Base-by-base conservation (phyloP, 1,284 basidiomycete genomes). In the Ustilago curta region DNA sequence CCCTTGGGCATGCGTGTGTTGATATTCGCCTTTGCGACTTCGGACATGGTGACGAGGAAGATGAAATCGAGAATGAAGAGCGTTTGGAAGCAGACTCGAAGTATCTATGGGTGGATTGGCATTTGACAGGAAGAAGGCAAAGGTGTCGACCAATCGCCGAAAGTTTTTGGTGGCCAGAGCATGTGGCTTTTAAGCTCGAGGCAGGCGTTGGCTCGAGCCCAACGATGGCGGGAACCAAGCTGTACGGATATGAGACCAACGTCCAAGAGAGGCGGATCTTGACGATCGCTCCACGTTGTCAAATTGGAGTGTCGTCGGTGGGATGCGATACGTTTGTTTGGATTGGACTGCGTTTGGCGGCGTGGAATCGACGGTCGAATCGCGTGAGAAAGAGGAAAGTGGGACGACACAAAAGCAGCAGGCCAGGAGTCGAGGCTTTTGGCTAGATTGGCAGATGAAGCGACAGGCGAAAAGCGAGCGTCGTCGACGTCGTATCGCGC, bases 1-100 rank as follows among this genome's bases (percentile, higher is more conserved):
- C 71, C 71, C 54, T 75, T 75, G 45, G 71, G 71, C 71, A 75
- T 75, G 51, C 71, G 71, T 2, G 71, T 75, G 39, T 63, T 75
- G 66, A 75, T 40, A 52, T 50, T 65, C 14, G 66, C 42, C 39
- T 59, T 64, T 37, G 50, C 18, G 3, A 47, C 31, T 25, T 65
- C 71, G 1, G 66, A 45, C 71, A 74, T 74, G 58, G 23, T 58
- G 54, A 18, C 16, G n/a, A 16, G 4, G 19, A 16, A 19, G 42
- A 16, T 54, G 51, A 18, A 7, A 12, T 19, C 23, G 8, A 21
- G 32, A 18, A 29, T 42, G n/a, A n/a, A 18, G 8, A 29, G 8
- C 45, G 43, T 21, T 45, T 16, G 23, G 16, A 25, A 45, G 16
- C 23, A 45, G 43, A 25, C 23, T 45, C 43, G 43, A 27, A 16